These are phyloP conservation scores for Lathyrus tuberosus DNA, from an alignment of 306 rosid species.

Conservation along the genomic window DNA sequence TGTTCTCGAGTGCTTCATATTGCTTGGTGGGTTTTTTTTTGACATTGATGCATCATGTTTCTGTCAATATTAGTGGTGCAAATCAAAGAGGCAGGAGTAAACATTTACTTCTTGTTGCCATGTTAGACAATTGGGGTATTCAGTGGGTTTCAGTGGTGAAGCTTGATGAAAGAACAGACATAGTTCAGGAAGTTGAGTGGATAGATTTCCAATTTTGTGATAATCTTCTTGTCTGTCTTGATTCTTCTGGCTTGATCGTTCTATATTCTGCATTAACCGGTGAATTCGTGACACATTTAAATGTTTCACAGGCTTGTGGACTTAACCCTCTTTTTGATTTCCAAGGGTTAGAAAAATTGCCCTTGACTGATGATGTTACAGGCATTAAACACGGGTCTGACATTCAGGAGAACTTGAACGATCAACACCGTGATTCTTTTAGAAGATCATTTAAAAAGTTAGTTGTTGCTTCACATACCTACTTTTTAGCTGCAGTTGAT, in stretches of 20 bases:
- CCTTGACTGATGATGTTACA: constrained; percentile 34
- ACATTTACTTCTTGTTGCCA: constrained; percentile 72
- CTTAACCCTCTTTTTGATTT: constrained; percentile 49
- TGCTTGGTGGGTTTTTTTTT: constrained; percentile 69
- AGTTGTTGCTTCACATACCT: constrained; percentile 72
- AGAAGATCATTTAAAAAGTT: constrained; percentile 70
- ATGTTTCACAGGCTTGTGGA: constrained; percentile 63
- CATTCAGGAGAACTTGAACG: constrained; percentile 42
- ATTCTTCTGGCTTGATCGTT: constrained; percentile 69
- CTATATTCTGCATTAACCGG: constrained; percentile 72
- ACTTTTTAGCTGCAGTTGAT: constrained; percentile 76
- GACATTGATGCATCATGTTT: constrained; percentile 43
- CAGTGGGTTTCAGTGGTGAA: constrained; percentile 77
- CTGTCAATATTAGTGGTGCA: constrained; percentile 49
- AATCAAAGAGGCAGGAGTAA: constrained; percentile 44
- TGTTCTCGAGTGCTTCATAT: constrained; percentile 82
- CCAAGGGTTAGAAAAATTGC: constrained; percentile 39
- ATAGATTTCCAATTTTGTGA: constrained; percentile 76
- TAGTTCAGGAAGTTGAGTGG: constrained; percentile 60
- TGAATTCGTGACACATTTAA: constrained; percentile 65
- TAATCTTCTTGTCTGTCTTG: constrained; percentile 75
- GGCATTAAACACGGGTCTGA: constrained; percentile 44
- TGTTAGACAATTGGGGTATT: constrained; percentile 63
- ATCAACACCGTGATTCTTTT: constrained; percentile 40
- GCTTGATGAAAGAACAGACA: constrained; percentile 63